Base-by-base conservation (phyloP, 2,329 filamentous ascomycete species). In the Diaporthe sp. region DNA sequence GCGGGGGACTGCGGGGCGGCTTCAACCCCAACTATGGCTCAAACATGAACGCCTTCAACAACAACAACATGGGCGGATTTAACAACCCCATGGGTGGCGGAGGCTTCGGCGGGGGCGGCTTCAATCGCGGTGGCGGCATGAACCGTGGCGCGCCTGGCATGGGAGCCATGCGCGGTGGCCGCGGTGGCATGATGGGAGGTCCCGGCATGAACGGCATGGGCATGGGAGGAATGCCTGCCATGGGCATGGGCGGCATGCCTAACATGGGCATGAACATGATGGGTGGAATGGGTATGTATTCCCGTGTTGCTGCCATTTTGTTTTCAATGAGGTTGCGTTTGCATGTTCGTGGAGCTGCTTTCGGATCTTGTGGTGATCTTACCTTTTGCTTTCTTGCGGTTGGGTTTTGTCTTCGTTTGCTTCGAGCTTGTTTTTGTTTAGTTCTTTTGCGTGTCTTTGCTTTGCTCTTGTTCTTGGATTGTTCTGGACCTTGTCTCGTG, bases 131-230 rank as follows among this genome's bases (percentile, higher is more conserved):
- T 68, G 84, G 84, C 67, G 85, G 85, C 74, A 85, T 87, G 78
- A 83, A 83, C 84, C 85, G 85, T 73, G 85, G 85, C 42, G 85
- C 84, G 65, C 85, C 88, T 58, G 87, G 87, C 79, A 86, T 81
- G 44, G 84, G 83, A 28, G 83, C 83, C 39, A 87, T 87, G 85
- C 88, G 88, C 61, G 88, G 88, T 39, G 88, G 88, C 78, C 82
- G 90, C 20, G 92, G 90, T 70, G 88, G 90, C 77, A 90, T 88
- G 74, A 89, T 88, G 84, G 89, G 85, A 81, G 89, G 85, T 71
- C 73, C 90, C 79, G 78, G 85, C 77, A 87, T 93, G 90, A 89
- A 87, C 25, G 88, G 87, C 13, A 88, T 89, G 84, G 88, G 87
- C 85, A 87, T 87, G 84, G 84, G 84, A 70, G 85, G 81, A 76